Evolutionary conservation across 768 basidiomycete genomes (phyloP), one percentile per base, ranked within the genome.

Genomic region (Coprinopsis strossmayeri): DNA sequence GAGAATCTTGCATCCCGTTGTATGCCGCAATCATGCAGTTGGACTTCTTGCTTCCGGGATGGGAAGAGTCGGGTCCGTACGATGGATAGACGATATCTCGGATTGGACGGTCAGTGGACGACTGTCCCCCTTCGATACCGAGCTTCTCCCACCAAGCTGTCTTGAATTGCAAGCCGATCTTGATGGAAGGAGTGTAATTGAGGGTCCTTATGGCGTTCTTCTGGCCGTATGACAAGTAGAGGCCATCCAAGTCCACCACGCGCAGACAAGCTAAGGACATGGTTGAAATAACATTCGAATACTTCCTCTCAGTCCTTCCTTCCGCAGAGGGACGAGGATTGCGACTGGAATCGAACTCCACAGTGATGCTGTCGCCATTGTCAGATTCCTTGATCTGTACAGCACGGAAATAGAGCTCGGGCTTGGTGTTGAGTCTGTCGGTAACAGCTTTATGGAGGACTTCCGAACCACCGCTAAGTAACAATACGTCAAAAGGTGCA

Each of bases 81-180:
- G 67, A 69, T 3, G 70, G 70, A 52, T 71, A 72, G 18, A 72
- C 68, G 30, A 64, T 45, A 38, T 53, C 54, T 35, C 68, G 65
- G 24, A 59, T 50, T 21, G 62, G 61, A 3, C 57, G 46, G 46
- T 72, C 70, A 2, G 70, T 70, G 30, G 34, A 59, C 2, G 66
- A 61, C 23, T 54, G 47, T 1, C 70, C 70, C 30, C 70, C 69
- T 1, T 54, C 34, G 25, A 57, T 57, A 11, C 42, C 44, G 30
- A 59, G 49, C n/a, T 43, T 48, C 53, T 66, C 55, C 74, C 74
- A 76, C 74, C 75, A 76, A 2, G 63, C 49, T 0, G 61, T 56
- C 50, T 62, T 60, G 61, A 77, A 77, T 47, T 67, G 65, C 28
- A 77, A 45, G 10, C 60, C 75, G 30, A 77, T 59, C 59, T 77